Evolutionary conservation across 345 rosid species (phyloP), one percentile per base, ranked within the genome.

Genomic region (Cardiospermum halicacabum): DNA sequence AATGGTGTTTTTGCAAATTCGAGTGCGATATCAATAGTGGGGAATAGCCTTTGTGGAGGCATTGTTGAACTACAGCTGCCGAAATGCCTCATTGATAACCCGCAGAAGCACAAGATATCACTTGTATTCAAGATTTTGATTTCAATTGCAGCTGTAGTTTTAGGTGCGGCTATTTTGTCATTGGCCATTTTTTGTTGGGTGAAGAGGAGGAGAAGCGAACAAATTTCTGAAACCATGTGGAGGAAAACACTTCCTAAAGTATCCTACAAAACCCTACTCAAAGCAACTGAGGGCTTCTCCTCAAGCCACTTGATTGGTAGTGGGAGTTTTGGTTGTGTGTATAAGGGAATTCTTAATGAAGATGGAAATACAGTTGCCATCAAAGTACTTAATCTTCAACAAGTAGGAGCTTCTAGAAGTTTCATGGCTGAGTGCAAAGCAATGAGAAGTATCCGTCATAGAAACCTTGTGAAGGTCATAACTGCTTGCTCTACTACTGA

Each of bases 371-470:
- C 4, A 4, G 26, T 68, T 11, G 72, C 72, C 1, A 28, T 73
- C 13, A 73, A 73, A 43, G 61, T 68, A 11, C 50, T 73, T n/a
- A 62, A 67, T 13, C 59, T 56, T 1, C 53, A 61, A 37, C n/a
- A 3, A 1, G 49, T 22, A 27, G 3, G 40, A 37, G 76, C 68
- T 32, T 48, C 31, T 19, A 72, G 56, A 45, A 72, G 71, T 39
- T 72, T 72, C 66, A 37, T 67, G 36, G 68, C 68, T 7, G 68
- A 72, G 60, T 67, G 72, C 7, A 50, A 36, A 27, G 68, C 53
- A 2, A 27, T 56, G 32, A 73, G 64, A 34, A 62, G 40, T 28
- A 28, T 62, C 47, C 56, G 70, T 30, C 75, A 66, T 6, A 36
- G 67, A 39, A 72, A 66, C 55, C 67, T 60, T 27, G 62, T 73